Base-by-base conservation (phyloP, 208 protist genomes). In the Wallacemonas collosoma region DNA sequence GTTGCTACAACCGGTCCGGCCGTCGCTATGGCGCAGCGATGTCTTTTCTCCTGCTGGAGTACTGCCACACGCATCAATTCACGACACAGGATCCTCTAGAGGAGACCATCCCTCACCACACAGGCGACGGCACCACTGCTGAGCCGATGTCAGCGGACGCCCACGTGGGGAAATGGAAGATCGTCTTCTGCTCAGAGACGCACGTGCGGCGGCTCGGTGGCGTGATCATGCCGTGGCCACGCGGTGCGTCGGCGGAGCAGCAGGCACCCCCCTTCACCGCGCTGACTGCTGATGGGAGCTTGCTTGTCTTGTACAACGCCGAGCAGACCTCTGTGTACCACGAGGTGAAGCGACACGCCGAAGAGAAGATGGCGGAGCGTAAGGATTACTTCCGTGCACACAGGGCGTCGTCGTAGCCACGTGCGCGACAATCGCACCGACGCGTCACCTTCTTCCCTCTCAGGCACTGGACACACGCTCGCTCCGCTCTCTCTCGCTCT, bases 291-390 rank as follows among this genome's bases (percentile, higher is more conserved):
- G 82, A 74, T 17, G 85, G 90, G 3, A 41, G 26, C 51, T 53
- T 95, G 4, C 40, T 91, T 51, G 77, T 82, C 9, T 64, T 95
- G 44, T 83, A 80, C 73, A 84, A 95, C 67, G 81, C 77, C 2
- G 68, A 83, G 14, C 83, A 88, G 47, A 93, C 90, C 14, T 72
- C 79, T 45, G 86, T 91, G 36, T 12, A 73, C 12, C 67, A 76
- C 1, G 17, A 64, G 48, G 47, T 93, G n/a, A 40, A 73, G 15
- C 48, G 66, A 8, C n/a, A 17, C 12, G 61, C 71, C 5, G 8
- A 58, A 45, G 2, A n/a, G 36, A 17, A 47, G 38, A 41, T 51
- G 39, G 50, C 43, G 40, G 54, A 75, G 41, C 74, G 69, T 26
- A 26, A 72, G 17, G 74, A 85, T 60, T 57, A 41, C 4, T 65